phyloP scores from a whole-genome alignment of 139 green algal genomes.

The Yamagishiella unicocca region DNA sequence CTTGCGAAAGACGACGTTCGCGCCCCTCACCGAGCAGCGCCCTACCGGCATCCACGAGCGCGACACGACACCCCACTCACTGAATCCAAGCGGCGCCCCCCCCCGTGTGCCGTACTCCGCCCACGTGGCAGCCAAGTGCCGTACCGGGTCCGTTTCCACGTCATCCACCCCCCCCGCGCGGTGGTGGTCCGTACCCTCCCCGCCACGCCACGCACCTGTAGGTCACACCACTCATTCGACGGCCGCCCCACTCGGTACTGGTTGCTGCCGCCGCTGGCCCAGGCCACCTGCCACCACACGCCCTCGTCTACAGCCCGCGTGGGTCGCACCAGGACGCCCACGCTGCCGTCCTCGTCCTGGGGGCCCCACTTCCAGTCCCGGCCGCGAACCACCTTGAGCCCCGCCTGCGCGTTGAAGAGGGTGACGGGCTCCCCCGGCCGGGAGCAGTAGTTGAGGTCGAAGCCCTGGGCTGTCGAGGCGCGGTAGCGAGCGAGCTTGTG shows the following conservation, averaged over 20 bases:
- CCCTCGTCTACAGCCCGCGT: no score
- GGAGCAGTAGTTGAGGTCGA: neutral
- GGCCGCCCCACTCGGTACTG: neutral
- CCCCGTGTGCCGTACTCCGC: no score
- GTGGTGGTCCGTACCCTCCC: no score
- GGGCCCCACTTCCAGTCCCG: slow-evolving; percentile 17
- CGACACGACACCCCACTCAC: no score
- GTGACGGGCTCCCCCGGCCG: neutral
- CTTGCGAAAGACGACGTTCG: no score
- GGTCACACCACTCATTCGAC: neutral
- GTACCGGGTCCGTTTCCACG: no score
- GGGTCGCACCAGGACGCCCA: neutral
- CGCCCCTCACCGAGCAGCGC: no score
- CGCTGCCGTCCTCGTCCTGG: slow-evolving; percentile 1
- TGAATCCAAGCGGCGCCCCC: no score
- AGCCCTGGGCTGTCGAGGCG: neutral
- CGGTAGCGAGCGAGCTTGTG: neutral
- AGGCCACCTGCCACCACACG: slow-evolving; percentile 5
- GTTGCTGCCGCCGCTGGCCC: neutral
- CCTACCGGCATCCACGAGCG: no score
- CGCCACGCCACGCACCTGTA: slow-evolving; percentile 24
- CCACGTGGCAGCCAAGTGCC: no score
- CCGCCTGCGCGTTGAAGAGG: neutral
- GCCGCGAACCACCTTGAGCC: neutral
- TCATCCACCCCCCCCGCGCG: no score